Evolutionary conservation across 2,329 filamentous ascomycete genomes (phyloP).

Genomic region (Aspergillus tamarii): DNA sequence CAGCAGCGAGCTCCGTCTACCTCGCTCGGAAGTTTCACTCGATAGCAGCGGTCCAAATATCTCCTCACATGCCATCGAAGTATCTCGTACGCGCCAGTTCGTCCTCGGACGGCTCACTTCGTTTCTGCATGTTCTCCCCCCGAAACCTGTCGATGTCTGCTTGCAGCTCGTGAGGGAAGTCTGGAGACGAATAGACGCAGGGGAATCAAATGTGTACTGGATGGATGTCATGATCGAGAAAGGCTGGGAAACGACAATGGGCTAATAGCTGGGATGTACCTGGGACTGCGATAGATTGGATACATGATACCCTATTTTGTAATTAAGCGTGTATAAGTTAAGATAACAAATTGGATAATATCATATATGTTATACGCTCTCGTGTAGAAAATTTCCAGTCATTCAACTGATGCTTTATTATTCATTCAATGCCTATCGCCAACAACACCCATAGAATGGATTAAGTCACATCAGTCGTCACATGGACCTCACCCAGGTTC

Average conservation of each 20-base stretch:
- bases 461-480: conserved; percentile 2
- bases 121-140: conserved; percentile 51
- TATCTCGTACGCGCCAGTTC: conserved; percentile 53
- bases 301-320: not conserved
- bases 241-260: conserved; percentile 61
- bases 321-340: not conserved
- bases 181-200: conserved; percentile 56
- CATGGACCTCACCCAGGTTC: not conserved
- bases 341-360: not conserved
- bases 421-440: not conserved
- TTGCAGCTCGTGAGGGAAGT: conserved; percentile 56
- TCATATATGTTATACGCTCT: not conserved
- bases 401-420: not conserved
- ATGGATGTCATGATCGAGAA: conserved; percentile 61
- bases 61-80: conserved; percentile 47
- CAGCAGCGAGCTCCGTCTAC: conserved; percentile 55
- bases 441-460: not conserved
- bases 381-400: not conserved
- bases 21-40: conserved; percentile 24
- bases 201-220: conserved; percentile 54
- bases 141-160: conserved; percentile 55
- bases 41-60: conserved; percentile 27
- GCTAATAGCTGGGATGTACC: conserved; percentile 26
- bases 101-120: conserved; percentile 54
- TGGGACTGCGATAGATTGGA: not conserved